Base-by-base conservation (phyloP, 1,139 yeast species). In the Blastobotrys elegans region DNA sequence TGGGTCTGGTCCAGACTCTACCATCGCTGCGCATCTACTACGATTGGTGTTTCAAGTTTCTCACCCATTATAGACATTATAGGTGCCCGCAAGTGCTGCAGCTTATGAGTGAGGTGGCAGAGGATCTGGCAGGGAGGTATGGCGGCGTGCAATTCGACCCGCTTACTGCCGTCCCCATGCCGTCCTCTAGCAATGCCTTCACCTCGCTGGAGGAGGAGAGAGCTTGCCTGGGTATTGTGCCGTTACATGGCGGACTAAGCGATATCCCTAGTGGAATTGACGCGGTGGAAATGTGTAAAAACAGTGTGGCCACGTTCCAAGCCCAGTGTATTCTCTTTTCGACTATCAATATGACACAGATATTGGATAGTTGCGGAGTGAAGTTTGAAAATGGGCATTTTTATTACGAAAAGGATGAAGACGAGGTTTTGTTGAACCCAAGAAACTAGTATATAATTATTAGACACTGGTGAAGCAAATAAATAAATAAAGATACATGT, bases 221-320 rank as follows among this genome's bases (percentile, higher is more conserved):
- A 7, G 39, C 42, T 26, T 40, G 53, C 30, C 24, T 43, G 33
- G 53, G 53, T 4, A 14, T 52, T 10, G 34, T 21, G 6, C 42
- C 53, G 14, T 40, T 50, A 11, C 31, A 43, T 8, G 51, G 51
- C 3, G 53, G 46, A 1, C 43, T 56, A 14, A 50, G 46, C 30
- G 59, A 56, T 29, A 46, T 50, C 17, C 59, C 59, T 1, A 43
- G 47, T 36, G 58, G 56, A 4, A 17, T 47, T 14, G 27, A 33
- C 29, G 36, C n/a, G 38, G 32, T 18, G 6, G 36, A 26, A 18
- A 18, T 14, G 18, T 16, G 38, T 2, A 24, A 44, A 8, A 17
- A 43, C 30, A 44, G 41, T 13, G 18, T 32, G n/a, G 31, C 43
- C 4, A 18, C 10, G 26, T 45, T 43, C 21, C 51, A 46, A 27